A percentile compares a stretch with the other conserved stretches of the same genome.
phyloP scores from a whole-genome alignment of 331 rosid genomes.

The Ulmus americana region DNA sequence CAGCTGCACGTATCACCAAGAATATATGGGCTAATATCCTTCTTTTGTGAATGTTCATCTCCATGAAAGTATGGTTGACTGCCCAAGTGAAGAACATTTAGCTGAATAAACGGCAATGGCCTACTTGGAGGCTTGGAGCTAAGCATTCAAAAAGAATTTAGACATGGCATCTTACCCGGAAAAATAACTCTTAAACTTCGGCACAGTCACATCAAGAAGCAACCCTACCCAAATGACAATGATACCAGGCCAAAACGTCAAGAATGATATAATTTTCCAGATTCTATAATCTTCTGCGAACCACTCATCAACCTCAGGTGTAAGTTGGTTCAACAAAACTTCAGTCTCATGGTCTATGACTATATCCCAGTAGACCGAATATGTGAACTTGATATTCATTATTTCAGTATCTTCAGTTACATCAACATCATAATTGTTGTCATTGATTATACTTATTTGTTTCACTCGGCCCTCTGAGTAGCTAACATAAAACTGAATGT shows the following conservation, averaged over 20 bases:
- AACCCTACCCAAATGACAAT: neutral
- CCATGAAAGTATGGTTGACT: neutral
- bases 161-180: neutral
- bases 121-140: neutral
- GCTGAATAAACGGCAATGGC: neutral
- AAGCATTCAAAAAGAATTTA: neutral
- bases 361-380: conserved; percentile 4
- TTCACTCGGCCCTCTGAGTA: neutral
- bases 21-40: neutral
- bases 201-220: neutral
- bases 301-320: neutral
- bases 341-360: no score
- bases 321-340: neutral
- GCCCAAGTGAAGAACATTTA: neutral
- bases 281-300: neutral
- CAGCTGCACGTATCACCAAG: conserved; percentile 1
- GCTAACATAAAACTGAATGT: neutral
- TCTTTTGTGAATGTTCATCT: neutral
- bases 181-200: neutral
- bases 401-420: neutral
- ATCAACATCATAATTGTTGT: neutral
- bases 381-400: conserved; percentile 6
- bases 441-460: neutral
- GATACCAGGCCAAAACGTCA: neutral
- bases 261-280: neutral